Conservation (phyloP, 768 basidiomycete genomes). For the Phylloporus sp. region DNA sequence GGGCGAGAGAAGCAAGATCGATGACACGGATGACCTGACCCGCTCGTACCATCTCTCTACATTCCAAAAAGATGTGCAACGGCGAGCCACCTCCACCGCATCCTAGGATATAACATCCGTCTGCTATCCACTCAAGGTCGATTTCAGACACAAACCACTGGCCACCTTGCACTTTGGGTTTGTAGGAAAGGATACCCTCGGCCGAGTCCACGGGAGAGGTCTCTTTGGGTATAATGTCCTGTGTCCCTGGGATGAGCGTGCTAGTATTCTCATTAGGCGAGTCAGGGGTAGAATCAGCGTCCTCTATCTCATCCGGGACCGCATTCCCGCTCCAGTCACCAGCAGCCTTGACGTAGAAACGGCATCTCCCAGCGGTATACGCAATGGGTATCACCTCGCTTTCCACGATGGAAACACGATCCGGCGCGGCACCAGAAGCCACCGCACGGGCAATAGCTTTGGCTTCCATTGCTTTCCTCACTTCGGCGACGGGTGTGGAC, state of each 20-base stretch:
- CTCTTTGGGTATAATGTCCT: conserved; percentile 7
- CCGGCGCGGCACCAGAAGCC: conserved; percentile 41
- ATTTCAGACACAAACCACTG: conserved; percentile 46
- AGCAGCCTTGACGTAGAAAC: conserved; percentile 56
- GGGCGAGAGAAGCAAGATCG: conserved; percentile 39
- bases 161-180: conserved; percentile 35
- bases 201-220: conserved; percentile 13
- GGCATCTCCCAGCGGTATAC: conserved; percentile 32
- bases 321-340: conserved; percentile 42
- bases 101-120: conserved; percentile 61
- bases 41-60: conserved; percentile 49
- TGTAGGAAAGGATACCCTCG: conserved; percentile 34
- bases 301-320: conserved; percentile 21
- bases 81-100: conserved; percentile 64
- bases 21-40: conserved; percentile 46
- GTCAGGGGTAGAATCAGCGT: conserved; percentile 1
- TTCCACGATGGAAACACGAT: conserved; percentile 50
- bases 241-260: neutral
- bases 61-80: conserved; percentile 46
- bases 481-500: conserved; percentile 29
- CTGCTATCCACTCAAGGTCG: conserved; percentile 56
- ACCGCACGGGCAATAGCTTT: conserved; percentile 44
- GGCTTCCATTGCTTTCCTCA: conserved; percentile 33
- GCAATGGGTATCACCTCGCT: conserved; percentile 48
- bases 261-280: conserved; percentile 4